phyloP scores from a whole-genome alignment of 345 rosid species.

The Lepidium didymum region DNA sequence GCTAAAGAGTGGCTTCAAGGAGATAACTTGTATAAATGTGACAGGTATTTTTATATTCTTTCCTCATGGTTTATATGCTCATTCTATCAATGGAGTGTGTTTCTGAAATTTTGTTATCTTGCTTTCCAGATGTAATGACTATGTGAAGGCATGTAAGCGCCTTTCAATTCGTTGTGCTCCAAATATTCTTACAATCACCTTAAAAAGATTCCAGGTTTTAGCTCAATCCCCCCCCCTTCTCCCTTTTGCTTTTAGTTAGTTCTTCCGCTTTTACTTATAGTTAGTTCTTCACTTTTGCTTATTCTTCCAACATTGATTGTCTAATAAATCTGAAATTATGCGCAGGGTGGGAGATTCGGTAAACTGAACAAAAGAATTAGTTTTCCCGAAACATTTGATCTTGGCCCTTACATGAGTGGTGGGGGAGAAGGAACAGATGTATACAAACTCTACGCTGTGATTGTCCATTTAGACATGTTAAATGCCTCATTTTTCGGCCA shows the following conservation, averaged over 20 bases:
- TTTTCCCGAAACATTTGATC: slow-evolving; percentile 80
- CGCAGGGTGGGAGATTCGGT: slow-evolving; percentile 94
- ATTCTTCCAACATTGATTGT: neutral
- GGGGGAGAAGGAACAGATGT: slow-evolving; percentile 60
- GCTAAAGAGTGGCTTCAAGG: slow-evolving; percentile 86
- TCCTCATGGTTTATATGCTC: neutral
- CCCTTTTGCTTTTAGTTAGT: neutral
- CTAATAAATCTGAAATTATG: slow-evolving; percentile 16
- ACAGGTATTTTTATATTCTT: slow-evolving; percentile 62
- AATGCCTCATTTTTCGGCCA: slow-evolving; percentile 97
- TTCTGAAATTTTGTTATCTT: neutral
- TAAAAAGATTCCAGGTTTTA: slow-evolving; percentile 87
- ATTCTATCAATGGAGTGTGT: neutral
- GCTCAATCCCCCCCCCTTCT: neutral
- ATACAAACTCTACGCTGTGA: slow-evolving; percentile 87
- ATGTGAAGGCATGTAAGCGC: slow-evolving; percentile 97
- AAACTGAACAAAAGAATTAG: slow-evolving; percentile 92
- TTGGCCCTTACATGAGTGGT: slow-evolving; percentile 79
- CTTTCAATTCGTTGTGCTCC: slow-evolving; percentile 72
- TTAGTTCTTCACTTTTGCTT: neutral
- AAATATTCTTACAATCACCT: slow-evolving; percentile 85
- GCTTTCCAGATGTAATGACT: slow-evolving; percentile 63
- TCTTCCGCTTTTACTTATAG: neutral
- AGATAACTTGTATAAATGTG: slow-evolving; percentile 92
- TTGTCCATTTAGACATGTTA: slow-evolving; percentile 90